Percentiles rank a stretch among this genome's conserved stretches.
phyloP scores from a whole-genome alignment of 2,329 filamentous ascomycete species.

The Pseudogymnoascus sp. region DNA sequence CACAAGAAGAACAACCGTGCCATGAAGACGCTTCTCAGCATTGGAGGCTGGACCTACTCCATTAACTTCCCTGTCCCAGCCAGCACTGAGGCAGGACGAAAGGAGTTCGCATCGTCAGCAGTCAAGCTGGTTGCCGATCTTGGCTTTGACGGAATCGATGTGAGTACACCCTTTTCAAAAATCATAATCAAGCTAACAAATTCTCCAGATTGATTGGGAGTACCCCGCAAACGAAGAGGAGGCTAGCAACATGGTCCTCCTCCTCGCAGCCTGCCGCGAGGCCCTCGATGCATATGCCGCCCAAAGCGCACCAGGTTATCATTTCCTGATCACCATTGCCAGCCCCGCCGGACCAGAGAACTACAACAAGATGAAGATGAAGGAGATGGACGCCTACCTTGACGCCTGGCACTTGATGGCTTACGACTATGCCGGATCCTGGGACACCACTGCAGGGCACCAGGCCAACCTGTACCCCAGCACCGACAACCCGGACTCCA shows the following conservation, averaged over 20 bases:
- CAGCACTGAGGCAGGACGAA: conserved; percentile 51
- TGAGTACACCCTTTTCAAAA: conserved; percentile 1
- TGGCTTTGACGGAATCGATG: conserved; percentile 48
- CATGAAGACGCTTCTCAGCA: conserved; percentile 66
- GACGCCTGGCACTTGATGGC: conserved; percentile 59
- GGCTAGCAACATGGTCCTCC: conserved; percentile 26
- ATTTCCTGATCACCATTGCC: conserved; percentile 47
- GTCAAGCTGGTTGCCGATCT: conserved; percentile 65
- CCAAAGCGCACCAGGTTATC: conserved; percentile 37
- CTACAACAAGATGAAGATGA: conserved; percentile 40
- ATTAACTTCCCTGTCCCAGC: conserved; percentile 63
- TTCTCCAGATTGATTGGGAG: conserved; percentile 19
- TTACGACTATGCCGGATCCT: conserved; percentile 63
- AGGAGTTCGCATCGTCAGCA: conserved; percentile 60
- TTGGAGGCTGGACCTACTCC: conserved; percentile 80
- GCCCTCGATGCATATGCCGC: conserved; percentile 43
- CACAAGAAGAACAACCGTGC: conserved; percentile 71
- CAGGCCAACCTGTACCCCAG: conserved; percentile 62
- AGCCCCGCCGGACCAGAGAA: conserved; percentile 40
- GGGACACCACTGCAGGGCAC: conserved; percentile 56
- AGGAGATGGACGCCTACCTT: conserved; percentile 37
- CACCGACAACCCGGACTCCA: conserved; percentile 43
- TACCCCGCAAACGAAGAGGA: conserved; percentile 21
- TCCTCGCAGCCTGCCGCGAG: conserved; percentile 24
- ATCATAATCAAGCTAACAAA: not conserved